These are phyloP conservation scores for Hypoxylon lenormandii DNA, from an alignment of 495 filamentous ascomycete genomes.

Conservation along the genomic window DNA sequence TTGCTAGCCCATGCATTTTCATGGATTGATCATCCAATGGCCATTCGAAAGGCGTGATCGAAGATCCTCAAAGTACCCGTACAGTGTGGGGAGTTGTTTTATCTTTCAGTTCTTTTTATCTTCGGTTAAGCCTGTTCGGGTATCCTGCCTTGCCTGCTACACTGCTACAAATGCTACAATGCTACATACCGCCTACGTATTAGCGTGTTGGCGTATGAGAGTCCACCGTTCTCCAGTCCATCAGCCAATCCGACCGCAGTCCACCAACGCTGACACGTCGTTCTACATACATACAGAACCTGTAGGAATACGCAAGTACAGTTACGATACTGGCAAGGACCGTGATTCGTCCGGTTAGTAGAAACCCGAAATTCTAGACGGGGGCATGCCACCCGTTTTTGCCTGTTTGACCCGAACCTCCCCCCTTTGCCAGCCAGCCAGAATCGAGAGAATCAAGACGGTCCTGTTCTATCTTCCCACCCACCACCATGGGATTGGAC, in stretches of 20 bases:
- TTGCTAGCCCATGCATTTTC: too few relatives aligned
- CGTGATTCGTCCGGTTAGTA: conserved; percentile 45
- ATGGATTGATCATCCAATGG: conserved; percentile 50
- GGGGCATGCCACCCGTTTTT: conserved; percentile 36
- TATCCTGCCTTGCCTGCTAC: conserved; percentile 11
- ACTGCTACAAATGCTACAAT: too few relatives aligned
- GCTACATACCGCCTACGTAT: not conserved
- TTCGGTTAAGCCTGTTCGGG: conserved; percentile 37
- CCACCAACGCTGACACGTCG: conserved; percentile 1
- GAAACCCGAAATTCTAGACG: conserved; percentile 2
- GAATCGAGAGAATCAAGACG: too few relatives aligned
- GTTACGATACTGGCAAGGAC: conserved; percentile 28
- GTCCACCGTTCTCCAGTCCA: too few relatives aligned
- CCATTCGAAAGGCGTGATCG: conserved; percentile 47
- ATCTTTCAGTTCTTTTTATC: too few relatives aligned
- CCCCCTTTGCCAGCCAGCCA: too few relatives aligned
- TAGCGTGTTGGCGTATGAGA: conserved; percentile 3
- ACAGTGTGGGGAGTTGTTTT: too few relatives aligned
- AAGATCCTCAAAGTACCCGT: conserved; percentile 51
- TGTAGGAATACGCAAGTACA: conserved; percentile 5
- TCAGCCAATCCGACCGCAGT: not conserved
- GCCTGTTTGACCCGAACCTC: conserved; percentile 31
- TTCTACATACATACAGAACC: conserved; percentile 10
- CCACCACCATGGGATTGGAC: conserved; percentile 20
- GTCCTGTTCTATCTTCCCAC: too few relatives aligned